Evolutionary conservation across 148 eudicot species (phyloP).

Genomic region (Heliosperma pusillum): DNA sequence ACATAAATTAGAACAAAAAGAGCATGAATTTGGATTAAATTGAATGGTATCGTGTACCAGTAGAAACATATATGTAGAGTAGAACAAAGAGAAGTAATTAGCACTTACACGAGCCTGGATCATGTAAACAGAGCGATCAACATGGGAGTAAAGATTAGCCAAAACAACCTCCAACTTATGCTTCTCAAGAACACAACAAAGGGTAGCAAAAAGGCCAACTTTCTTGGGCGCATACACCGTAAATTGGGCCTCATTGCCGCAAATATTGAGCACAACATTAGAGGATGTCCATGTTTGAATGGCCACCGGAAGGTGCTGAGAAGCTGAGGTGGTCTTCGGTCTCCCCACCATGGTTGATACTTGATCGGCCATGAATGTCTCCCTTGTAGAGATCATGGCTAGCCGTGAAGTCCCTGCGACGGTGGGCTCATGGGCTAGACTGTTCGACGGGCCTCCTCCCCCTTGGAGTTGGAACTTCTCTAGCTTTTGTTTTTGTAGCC

Average conservation of each 20-base stretch:
- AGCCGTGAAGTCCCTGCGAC: background rate
- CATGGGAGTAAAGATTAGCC: conserved; percentile 47
- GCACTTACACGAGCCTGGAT: conserved; percentile 64
- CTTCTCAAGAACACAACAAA: conserved; percentile 62
- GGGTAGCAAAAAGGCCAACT: conserved; percentile 37
- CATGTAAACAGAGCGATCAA: conserved; percentile 38
- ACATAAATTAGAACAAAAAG: too few species aligned
- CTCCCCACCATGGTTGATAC: conserved; percentile 33
- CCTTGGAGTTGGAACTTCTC: conserved; percentile 48
- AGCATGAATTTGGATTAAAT: too few species aligned
- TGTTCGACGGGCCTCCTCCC: conserved; percentile 7
- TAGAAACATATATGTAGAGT: too few species aligned
- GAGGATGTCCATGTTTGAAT: conserved; percentile 64
- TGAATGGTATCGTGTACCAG: too few species aligned
- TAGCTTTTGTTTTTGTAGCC: conserved; percentile 52
- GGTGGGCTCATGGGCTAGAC: conserved; percentile 8
- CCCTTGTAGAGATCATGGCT: conserved; percentile 3
- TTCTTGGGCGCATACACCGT: conserved; percentile 44
- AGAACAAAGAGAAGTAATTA: background rate
- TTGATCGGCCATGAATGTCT: conserved; percentile 50
- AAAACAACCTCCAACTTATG: conserved; percentile 45
- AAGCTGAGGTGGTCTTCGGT: conserved; percentile 15
- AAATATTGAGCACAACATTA: conserved; percentile 59
- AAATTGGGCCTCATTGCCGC: conserved; percentile 60
- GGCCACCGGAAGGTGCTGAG: conserved; percentile 28